Evolutionary conservation across 1,139 yeast genomes (phyloP).

Genomic region (Pneumocystis carinii): DNA sequence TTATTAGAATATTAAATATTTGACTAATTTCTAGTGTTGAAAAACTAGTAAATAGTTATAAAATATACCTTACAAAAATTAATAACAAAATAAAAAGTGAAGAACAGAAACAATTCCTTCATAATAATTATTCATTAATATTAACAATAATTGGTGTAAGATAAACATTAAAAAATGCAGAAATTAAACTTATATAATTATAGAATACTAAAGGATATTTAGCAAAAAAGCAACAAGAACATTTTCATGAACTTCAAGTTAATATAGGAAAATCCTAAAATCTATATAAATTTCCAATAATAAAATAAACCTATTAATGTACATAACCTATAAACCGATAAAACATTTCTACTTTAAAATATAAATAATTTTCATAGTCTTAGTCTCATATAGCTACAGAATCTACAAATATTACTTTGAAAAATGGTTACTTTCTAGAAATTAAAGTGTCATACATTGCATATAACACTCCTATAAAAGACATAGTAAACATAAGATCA

Average conservation of each 20-base stretch:
- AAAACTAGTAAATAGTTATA: slow-evolving; percentile 65
- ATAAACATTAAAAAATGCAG: not conserved
- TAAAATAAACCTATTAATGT: not conserved
- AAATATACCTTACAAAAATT: slow-evolving; percentile 56
- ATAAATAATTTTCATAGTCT: not conserved
- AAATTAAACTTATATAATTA: slow-evolving; percentile 1
- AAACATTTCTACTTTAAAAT: not conserved
- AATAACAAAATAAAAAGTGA: slow-evolving; percentile 30
- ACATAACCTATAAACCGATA: not conserved
- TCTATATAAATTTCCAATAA: not conserved
- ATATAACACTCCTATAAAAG: slow-evolving; percentile 7
- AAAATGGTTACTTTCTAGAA: not conserved
- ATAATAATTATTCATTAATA: slow-evolving; percentile 47
- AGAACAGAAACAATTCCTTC: slow-evolving; percentile 56
- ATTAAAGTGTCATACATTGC: slow-evolving; percentile 9
- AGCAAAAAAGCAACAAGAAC: slow-evolving; percentile 43
- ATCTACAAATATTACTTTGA: not conserved
- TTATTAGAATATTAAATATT: not conserved
- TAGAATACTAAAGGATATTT: slow-evolving; percentile 36
- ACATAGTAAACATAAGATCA: slow-evolving; percentile 7
- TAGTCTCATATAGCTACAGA: not conserved
- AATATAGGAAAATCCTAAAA: not conserved
- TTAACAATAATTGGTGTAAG: slow-evolving; percentile 25
- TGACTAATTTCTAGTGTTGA: slow-evolving; percentile 31
- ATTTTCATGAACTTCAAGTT: slow-evolving; percentile 36